Evolutionary conservation across 306 rosid genomes (phyloP), one percentile per base, ranked within the genome.

Genomic region (Argentina anserina): DNA sequence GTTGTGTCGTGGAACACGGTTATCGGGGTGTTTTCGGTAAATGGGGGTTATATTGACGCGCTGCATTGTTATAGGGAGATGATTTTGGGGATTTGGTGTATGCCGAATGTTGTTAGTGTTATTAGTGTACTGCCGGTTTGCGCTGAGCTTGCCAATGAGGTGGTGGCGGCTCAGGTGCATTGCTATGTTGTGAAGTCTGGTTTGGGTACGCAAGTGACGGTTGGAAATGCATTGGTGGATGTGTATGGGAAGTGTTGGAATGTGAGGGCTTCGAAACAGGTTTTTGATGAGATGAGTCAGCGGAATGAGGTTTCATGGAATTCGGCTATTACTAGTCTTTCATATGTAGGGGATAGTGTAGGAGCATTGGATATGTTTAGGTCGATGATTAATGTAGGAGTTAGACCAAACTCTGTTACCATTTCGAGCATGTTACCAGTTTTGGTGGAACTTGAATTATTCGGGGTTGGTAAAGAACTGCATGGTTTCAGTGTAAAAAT

Each of bases 301-400:
- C 87, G 78, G 71, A 89, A 82, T 80, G 96, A 85, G 80, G 92
- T 93, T 77, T 93, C 98, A 1, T 89, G 97, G 97, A 93, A 93
- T 84, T 81, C 94, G 28, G 56, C 88, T 45, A 87, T 93, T 46
- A 86, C 89, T 36, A 69, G 96, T 75, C 90, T 90, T 60, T 73
- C 97, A 49, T 87, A 80, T 75, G 83, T 83, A 53, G 85, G 87
- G 71, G 75, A 46, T 37, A 75, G 63, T 70, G 9, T 17, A 62
- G 83, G 80, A 61, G 96, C 98, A 43, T 73, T 86, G 69, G 79
- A 72, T 55, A 80, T 50, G 21, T 89, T 93, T 67, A 81, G 84
- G 81, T 72, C 42, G 73, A 93, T 90, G 98, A 79, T 93, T 75
- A 66, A 63, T 70, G 78, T 68, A 9, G 86, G 88, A 71, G 50